Conservation (phyloP, 257 asterid genomes). For the Petunia secreta region DNA sequence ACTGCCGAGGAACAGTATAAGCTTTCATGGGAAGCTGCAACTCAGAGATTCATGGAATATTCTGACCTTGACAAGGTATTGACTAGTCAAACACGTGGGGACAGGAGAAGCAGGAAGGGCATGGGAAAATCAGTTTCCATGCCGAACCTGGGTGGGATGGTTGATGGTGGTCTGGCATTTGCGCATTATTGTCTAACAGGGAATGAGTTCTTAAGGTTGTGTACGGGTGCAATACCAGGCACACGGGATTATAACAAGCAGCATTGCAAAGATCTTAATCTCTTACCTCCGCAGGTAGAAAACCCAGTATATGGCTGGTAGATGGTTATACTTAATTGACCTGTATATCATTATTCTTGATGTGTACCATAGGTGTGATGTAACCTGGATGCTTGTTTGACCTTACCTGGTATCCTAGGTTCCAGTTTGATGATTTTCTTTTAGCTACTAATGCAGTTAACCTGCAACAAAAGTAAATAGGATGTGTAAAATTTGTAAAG, state of each 20-base stretch:
- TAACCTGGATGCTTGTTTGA: neutral
- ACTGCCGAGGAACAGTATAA: conserved; percentile 76
- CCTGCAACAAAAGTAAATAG: neutral
- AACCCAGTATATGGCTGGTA: conserved; percentile 95
- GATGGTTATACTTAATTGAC: neutral
- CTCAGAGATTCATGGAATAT: conserved; percentile 83
- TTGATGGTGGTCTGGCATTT: conserved; percentile 87
- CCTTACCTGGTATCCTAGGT: neutral
- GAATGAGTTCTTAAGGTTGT: conserved; percentile 76
- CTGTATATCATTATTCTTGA: neutral
- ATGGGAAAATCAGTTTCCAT: conserved; percentile 66
- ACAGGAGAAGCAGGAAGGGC: conserved; percentile 36
- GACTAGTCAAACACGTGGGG: conserved; percentile 33
- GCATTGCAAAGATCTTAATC: conserved; percentile 77
- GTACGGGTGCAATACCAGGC: conserved; percentile 87
- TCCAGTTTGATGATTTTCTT: neutral
- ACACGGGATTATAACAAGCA: conserved; percentile 73
- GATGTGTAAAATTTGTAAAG: conserved; percentile 1
- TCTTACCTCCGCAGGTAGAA: conserved; percentile 83
- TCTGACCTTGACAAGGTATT: conserved; percentile 81
- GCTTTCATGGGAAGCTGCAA: conserved; percentile 99
- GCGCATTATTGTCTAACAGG: conserved; percentile 93
- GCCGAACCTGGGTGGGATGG: conserved; percentile 68
- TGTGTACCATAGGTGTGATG: neutral
- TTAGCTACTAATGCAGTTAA: conserved; percentile 1